Conservation (phyloP, 2,329 filamentous ascomycete genomes). For the Paraphoma sp. region DNA sequence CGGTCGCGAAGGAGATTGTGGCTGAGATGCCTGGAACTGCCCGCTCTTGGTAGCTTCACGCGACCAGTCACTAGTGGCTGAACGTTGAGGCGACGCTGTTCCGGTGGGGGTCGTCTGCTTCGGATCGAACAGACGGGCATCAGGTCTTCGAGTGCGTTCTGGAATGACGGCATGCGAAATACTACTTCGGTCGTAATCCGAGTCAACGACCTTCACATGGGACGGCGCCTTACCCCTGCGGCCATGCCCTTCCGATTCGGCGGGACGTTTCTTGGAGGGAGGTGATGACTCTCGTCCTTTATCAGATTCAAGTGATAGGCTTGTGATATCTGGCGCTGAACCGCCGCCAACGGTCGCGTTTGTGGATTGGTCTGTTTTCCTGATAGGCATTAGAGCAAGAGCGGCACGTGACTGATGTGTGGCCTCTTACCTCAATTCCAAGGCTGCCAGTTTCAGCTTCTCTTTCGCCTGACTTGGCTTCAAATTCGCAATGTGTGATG, state of each 20-base stretch:
- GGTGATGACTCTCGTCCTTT: slow-evolving; percentile 31
- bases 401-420: no score
- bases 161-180: slow-evolving; percentile 19
- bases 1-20: slow-evolving; percentile 16
- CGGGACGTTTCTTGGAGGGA: slow-evolving; percentile 35
- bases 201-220: slow-evolving; percentile 30
- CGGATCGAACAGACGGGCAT: slow-evolving; percentile 20
- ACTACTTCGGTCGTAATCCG: slow-evolving; percentile 31
- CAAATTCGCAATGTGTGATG: slow-evolving; percentile 22
- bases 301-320: slow-evolving; percentile 31
- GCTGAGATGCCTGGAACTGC: slow-evolving; percentile 20
- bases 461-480: slow-evolving; percentile 27
- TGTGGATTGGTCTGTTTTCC: slow-evolving; percentile 30
- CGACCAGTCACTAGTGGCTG: slow-evolving; percentile 31
- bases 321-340: slow-evolving; percentile 39
- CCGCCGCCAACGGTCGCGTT: slow-evolving; percentile 34
- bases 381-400: slow-evolving; percentile 10
- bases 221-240: slow-evolving; percentile 31
- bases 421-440: slow-evolving; percentile 23
- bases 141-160: slow-evolving; percentile 21
- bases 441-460: slow-evolving; percentile 27
- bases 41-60: slow-evolving; percentile 23
- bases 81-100: slow-evolving; percentile 21
- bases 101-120: slow-evolving; percentile 18
- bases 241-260: slow-evolving; percentile 34